Conservation (phyloP, 495 filamentous ascomycete species). For the Viridothelium virens region DNA sequence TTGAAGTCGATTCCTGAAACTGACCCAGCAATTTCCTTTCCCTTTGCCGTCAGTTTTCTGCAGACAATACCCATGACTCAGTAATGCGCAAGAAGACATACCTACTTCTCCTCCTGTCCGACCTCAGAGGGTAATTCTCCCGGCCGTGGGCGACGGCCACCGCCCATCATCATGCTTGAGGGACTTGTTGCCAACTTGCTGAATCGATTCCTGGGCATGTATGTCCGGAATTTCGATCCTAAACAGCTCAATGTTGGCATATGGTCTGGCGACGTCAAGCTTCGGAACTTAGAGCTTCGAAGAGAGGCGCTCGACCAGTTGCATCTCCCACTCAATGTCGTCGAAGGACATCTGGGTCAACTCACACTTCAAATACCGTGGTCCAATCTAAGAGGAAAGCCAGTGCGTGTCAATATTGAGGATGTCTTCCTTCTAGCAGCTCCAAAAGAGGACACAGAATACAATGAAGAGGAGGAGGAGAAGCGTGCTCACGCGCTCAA, state of each 20-base stretch:
- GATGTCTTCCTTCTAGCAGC: slow-evolving; percentile 93
- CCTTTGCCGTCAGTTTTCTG: neutral
- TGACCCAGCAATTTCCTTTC: too few species aligned
- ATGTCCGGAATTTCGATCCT: slow-evolving; percentile 97
- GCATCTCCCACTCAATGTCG: slow-evolving; percentile 88
- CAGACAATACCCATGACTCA: neutral
- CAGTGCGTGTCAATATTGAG: slow-evolving; percentile 88
- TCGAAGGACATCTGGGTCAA: slow-evolving; percentile 86
- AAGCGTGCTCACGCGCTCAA: slow-evolving; percentile 75
- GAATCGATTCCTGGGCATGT: slow-evolving; percentile 98
- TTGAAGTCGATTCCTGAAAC: too few species aligned
- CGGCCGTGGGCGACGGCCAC: slow-evolving; percentile 32
- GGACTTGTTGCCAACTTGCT: slow-evolving; percentile 75
- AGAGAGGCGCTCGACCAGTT: slow-evolving; percentile 94
- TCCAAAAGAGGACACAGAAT: slow-evolving; percentile 87
- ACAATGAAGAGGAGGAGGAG: slow-evolving; percentile 86
- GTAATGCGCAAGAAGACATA: neutral
- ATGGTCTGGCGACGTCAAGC: slow-evolving; percentile 94
- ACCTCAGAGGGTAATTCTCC: slow-evolving; percentile 4
- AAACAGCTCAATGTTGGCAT: slow-evolving; percentile 95
- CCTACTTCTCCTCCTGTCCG: neutral
- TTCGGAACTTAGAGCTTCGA: slow-evolving; percentile 83
- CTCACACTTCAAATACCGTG: slow-evolving; percentile 89
- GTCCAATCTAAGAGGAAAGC: slow-evolving; percentile 90
- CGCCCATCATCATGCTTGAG: slow-evolving; percentile 53